Evolutionary conservation across 345 rosid genomes (phyloP), one percentile per base, ranked within the genome.

Genomic region (Euphorbia peplus): DNA sequence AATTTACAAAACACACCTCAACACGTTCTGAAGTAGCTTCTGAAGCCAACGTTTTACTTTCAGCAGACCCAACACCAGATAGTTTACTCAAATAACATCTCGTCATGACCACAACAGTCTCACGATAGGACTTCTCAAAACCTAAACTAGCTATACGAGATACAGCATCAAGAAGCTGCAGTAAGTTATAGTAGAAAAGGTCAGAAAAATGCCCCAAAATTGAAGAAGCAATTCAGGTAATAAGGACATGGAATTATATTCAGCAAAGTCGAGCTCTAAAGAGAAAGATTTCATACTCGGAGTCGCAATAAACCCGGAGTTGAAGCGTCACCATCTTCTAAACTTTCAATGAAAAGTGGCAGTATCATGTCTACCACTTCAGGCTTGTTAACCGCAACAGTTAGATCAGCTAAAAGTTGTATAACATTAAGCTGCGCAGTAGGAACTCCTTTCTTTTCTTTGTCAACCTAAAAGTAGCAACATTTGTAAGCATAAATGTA

Each of bases 251-350:
- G 70, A 71, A 30, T 8, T 64, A 50, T 37, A 51, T 25, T 53
- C 55, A 75, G 63, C 62, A 75, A 83, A 69, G 28, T 69, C 62
- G 76, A 62, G 66, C 53, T 76, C 66, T 50, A 28, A 67, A 76
- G 70, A 72, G 61, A 77, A 81, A 74, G 63, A 79, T 69, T 70
- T 57, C 89, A 67, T 92, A 92, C 99, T 70, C 90, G 86, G 75
- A 95, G 90, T 75, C 98, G 89, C 76, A 95, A 80, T 79, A 84
- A 77, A 78, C 99, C 83, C 73, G 99, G 92, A 82, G 85, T 67
- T 55, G 91, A 84, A 81, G 97, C 98, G 79, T 92, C 99, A 55
- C 99, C 98, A 91, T 92, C 99, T 84, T 95, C 99, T 76, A 95
- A 80, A 74, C 84, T 90, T 87, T 95, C 99, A 76, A 95, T 83